Evolutionary conservation across 208 protist genomes (phyloP).

Genomic region (Plasmodiophora brassicae): DNA sequence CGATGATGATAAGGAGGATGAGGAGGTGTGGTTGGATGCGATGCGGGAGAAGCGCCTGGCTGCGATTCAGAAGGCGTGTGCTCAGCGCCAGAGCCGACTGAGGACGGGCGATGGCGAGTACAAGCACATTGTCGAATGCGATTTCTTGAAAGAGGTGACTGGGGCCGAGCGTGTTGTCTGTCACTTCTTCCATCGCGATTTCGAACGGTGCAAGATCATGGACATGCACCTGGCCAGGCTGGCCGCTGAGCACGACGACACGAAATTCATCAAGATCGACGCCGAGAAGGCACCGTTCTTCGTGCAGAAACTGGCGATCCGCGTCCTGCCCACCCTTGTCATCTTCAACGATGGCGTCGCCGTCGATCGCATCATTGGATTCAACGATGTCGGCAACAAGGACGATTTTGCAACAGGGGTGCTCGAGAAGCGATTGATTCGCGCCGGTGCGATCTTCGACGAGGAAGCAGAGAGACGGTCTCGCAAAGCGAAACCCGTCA

Average conservation of each 20-base stretch:
- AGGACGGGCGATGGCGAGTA: slow-evolving; percentile 43
- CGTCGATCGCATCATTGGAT: slow-evolving; percentile 39
- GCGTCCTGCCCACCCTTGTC: slow-evolving; percentile 29
- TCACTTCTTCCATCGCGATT: slow-evolving; percentile 47
- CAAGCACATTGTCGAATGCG: slow-evolving; percentile 39
- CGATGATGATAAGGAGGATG: not conserved
- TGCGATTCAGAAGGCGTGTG: not conserved
- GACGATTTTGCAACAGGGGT: slow-evolving; percentile 40
- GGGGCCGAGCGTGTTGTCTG: not conserved
- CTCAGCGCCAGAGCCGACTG: not conserved
- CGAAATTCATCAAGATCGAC: slow-evolving; percentile 33
- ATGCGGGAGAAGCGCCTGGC: slow-evolving; percentile 13
- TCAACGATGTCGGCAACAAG: slow-evolving; percentile 39
- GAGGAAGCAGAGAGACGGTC: too few relatives aligned
- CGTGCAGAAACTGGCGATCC: slow-evolving; percentile 34
- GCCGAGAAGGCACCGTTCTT: slow-evolving; percentile 50
- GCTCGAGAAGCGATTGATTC: not conserved
- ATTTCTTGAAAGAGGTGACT: slow-evolving; percentile 43
- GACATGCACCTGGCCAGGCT: slow-evolving; percentile 29
- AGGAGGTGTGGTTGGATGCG: not conserved
- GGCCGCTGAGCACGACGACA: not conserved
- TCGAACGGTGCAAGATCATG: slow-evolving; percentile 40
- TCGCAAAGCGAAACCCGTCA: slow-evolving; percentile 18
- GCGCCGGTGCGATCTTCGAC: not conserved
- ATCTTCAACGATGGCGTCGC: slow-evolving; percentile 45